phyloP scores from a whole-genome alignment of 2,329 filamentous ascomycete genomes.

The Aspergillus melleus region DNA sequence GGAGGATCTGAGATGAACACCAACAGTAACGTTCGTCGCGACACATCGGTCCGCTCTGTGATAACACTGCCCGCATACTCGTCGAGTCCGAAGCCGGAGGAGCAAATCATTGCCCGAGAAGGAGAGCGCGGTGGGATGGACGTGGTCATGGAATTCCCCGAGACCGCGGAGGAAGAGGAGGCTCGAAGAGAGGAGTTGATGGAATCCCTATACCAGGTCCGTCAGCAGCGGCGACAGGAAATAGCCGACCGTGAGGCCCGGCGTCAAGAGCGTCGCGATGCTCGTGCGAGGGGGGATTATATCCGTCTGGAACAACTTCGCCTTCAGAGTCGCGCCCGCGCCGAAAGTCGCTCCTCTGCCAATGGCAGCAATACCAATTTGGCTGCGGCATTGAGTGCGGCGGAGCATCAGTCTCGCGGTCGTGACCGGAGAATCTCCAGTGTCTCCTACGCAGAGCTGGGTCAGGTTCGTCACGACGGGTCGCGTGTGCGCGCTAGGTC shows the following conservation, averaged over 20 bases:
- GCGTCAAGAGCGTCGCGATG: constrained; percentile 68
- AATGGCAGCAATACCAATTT: constrained; percentile 37
- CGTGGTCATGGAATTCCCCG: constrained; percentile 80
- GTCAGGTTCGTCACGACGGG: constrained; percentile 51
- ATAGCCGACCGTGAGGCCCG: constrained; percentile 75
- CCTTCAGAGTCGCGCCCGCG: constrained; percentile 56
- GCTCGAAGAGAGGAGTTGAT: constrained; percentile 81
- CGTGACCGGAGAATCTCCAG: constrained; percentile 48
- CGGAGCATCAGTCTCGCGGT: constrained; percentile 46
- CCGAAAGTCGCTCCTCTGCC: constrained; percentile 27
- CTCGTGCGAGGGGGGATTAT: constrained; percentile 69
- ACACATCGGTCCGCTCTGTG: constrained; percentile 85
- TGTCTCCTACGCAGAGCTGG: constrained; percentile 49
- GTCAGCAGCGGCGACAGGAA: constrained; percentile 72
- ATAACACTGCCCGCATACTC: constrained; percentile 91
- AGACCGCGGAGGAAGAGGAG: constrained; percentile 77
- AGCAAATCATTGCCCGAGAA: constrained; percentile 81
- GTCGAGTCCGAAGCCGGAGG: constrained; percentile 67
- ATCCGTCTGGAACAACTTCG: constrained; percentile 66
- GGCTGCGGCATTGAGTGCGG: constrained; percentile 39
- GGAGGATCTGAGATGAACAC: constrained; percentile 30
- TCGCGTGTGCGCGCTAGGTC: constrained; percentile 49
- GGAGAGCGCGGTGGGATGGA: constrained; percentile 92
- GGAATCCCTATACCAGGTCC: constrained; percentile 88
- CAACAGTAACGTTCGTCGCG: constrained; percentile 64